Evolutionary conservation across 257 asterid species (phyloP).

Genomic region (Echites panduratus): DNA sequence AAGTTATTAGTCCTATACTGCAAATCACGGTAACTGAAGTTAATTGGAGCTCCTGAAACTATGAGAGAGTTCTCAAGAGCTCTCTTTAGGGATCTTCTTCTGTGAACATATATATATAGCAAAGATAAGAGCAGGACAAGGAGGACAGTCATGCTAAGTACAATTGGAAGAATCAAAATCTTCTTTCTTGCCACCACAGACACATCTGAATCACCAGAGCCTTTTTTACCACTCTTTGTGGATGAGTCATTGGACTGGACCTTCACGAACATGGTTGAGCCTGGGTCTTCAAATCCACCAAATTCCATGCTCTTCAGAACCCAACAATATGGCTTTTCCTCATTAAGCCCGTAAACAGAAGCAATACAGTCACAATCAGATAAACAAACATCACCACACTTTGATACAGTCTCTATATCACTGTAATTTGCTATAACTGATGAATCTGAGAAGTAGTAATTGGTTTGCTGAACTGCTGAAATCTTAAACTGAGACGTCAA

Average conservation of each 20-base stretch:
- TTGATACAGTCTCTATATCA: constrained; percentile 45
- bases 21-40: constrained; percentile 65
- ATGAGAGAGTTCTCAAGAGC: constrained; percentile 58
- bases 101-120: constrained; percentile 39
- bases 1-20: constrained; percentile 57
- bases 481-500: constrained; percentile 41
- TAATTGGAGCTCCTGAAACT: constrained; percentile 65
- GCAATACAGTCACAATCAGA: constrained; percentile 73
- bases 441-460: constrained; percentile 56
- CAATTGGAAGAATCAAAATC: constrained; percentile 70
- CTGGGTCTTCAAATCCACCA: constrained; percentile 77
- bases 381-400: constrained; percentile 79
- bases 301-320: constrained; percentile 55
- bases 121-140: constrained; percentile 55
- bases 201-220: constrained; percentile 24
- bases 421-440: constrained; percentile 75
- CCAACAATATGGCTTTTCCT: constrained; percentile 86
- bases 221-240: constrained; percentile 11
- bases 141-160: constrained; percentile 54
- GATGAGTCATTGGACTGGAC: constrained; percentile 44
- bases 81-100: constrained; percentile 46
- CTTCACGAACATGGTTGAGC: constrained; percentile 78
- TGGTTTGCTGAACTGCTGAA: constrained; percentile 45
- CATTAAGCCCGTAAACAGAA: constrained; percentile 75
- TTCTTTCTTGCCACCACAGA: constrained; percentile 31